Percentiles rank a stretch among this genome's conserved stretches.
Evolutionary conservation across 768 basidiomycete genomes (phyloP).

Genomic region (Mycena floridula): DNA sequence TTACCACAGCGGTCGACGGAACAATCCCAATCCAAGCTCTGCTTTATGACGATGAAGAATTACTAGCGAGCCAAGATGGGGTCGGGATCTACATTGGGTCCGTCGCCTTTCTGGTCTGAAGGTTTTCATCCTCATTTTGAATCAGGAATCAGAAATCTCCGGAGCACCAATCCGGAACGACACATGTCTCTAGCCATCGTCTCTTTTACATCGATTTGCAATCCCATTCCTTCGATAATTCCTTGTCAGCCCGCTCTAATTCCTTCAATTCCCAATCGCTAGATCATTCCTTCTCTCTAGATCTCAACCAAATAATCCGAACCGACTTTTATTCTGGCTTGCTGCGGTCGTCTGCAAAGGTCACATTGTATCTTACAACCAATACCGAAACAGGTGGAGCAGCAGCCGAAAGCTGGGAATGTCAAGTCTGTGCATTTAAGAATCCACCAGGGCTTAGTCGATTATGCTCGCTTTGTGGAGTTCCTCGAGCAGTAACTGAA

Average conservation of each 20-base stretch:
- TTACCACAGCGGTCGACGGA: constrained; percentile 57
- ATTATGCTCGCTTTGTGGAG: constrained; percentile 78
- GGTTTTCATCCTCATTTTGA: constrained; percentile 1
- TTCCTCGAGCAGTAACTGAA: constrained; percentile 45
- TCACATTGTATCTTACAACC: constrained; percentile 68
- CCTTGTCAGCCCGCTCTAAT: no score
- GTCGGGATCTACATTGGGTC: constrained; percentile 94
- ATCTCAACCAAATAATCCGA: constrained; percentile 57
- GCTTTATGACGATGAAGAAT: constrained; percentile 76
- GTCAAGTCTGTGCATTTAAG: constrained; percentile 80
- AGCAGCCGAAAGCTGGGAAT: constrained; percentile 71
- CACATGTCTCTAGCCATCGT: constrained; percentile 77
- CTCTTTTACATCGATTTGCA: constrained; percentile 72
- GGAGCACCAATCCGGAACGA: constrained; percentile 69
- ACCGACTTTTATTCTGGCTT: constrained; percentile 90
- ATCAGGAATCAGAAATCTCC: constrained; percentile 74
- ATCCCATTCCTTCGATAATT: no score
- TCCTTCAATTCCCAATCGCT: constrained; percentile 37
- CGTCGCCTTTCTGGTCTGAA: constrained; percentile 7
- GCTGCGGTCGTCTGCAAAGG: constrained; percentile 84
- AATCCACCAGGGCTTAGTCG: constrained; percentile 77
- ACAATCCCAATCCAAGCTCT: constrained; percentile 73
- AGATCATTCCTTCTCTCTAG: constrained; percentile 60
- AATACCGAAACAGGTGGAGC: constrained; percentile 39
- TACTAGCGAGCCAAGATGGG: constrained; percentile 64